Percentiles rank a stretch among this genome's conserved stretches.
phyloP scores from a whole-genome alignment of 2,329 filamentous ascomycete genomes.

The Talaromyces sp. region DNA sequence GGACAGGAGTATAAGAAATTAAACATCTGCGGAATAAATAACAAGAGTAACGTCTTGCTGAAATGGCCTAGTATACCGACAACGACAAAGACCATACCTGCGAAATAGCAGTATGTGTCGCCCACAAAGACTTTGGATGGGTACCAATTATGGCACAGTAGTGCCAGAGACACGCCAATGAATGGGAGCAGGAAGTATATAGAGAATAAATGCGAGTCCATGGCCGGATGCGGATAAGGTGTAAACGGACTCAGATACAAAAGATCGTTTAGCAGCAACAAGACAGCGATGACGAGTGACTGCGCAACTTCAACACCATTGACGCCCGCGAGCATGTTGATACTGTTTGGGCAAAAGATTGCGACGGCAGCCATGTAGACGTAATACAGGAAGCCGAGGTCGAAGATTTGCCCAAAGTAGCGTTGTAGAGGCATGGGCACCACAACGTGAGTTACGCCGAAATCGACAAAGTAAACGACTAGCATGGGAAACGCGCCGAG shows the following conservation, averaged over 20 bases:
- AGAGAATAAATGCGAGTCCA: constrained; percentile 92
- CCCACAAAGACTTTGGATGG: constrained; percentile 93
- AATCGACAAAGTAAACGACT: constrained; percentile 97
- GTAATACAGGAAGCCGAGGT: constrained; percentile 84
- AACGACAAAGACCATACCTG: constrained; percentile 97
- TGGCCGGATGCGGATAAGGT: constrained; percentile 85
- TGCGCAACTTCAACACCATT: constrained; percentile 97
- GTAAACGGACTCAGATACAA: constrained; percentile 75
- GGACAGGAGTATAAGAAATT: constrained; percentile 94
- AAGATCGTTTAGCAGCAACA: constrained; percentile 81
- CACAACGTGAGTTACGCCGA: constrained; percentile 92
- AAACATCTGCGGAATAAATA: constrained; percentile 91
- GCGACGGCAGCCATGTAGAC: constrained; percentile 93
- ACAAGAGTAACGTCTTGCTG: constrained; percentile 87
- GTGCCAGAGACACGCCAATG: constrained; percentile 82
- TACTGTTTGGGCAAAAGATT: constrained; percentile 97
- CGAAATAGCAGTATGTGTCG: constrained; percentile 99
- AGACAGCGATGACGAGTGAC: constrained; percentile 80
- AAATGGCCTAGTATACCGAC: constrained; percentile 97
- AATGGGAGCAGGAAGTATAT: constrained; percentile 93
- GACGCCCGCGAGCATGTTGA: constrained; percentile 99
- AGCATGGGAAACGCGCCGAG: constrained; percentile 91
- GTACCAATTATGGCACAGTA: constrained; percentile 92
- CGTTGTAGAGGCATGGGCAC: constrained; percentile 80
- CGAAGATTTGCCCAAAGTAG: constrained; percentile 79